Evolutionary conservation across 2,329 filamentous ascomycete genomes (phyloP).

Genomic region (Diaporthe ampelina): DNA sequence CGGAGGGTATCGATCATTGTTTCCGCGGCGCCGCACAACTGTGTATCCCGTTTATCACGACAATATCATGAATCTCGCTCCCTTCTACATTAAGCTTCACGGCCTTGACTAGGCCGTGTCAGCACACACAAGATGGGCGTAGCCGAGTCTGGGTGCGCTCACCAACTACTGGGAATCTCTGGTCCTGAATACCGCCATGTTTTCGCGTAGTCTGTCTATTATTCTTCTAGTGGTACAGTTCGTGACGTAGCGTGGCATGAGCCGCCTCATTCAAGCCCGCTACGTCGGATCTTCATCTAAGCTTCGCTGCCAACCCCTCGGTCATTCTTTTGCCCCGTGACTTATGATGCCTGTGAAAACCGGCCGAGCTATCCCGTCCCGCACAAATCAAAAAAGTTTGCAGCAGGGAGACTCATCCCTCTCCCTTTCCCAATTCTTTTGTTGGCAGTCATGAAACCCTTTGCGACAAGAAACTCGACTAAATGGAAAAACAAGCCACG

Average conservation of each 20-base stretch:
- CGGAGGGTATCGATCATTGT: neutral
- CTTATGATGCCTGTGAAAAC: neutral
- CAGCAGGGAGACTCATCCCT: neutral
- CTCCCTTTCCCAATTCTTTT: neutral
- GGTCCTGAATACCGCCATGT: neutral
- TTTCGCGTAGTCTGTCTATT: conserved; percentile 25
- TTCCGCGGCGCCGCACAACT: neutral
- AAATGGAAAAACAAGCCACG: neutral
- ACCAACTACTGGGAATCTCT: neutral
- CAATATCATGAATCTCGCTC: neutral
- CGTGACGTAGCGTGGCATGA: conserved; percentile 19
- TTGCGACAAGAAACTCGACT: neutral
- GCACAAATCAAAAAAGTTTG: neutral
- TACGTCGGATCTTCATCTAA: conserved; percentile 25
- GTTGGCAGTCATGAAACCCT: conserved; percentile 10
- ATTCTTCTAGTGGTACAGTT: conserved; percentile 25
- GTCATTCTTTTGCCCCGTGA: conserved; percentile 12
- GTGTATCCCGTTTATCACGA: neutral
- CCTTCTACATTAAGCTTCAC: no score
- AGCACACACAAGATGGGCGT: neutral
- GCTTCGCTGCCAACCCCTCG: conserved; percentile 2
- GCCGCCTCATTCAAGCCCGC: neutral
- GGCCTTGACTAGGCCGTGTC: neutral
- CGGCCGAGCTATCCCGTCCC: neutral
- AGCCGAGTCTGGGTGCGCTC: neutral